phyloP scores from a whole-genome alignment of 139 green algal species.

The Pycnococcus provasolii region DNA sequence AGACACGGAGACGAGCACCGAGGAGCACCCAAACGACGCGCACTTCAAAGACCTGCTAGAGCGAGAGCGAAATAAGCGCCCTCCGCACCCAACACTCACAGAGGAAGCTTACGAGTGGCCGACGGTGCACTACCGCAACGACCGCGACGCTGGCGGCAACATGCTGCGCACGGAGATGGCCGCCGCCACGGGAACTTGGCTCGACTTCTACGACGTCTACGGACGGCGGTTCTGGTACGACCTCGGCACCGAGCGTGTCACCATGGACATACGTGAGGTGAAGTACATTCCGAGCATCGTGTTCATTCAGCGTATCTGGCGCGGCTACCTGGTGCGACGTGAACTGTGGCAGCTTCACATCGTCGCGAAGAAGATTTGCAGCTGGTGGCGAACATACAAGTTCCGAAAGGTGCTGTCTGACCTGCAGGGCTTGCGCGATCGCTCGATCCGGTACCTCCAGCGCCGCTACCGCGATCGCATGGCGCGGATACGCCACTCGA shows the following conservation, averaged over 20 bases:
- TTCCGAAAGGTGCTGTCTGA: no score
- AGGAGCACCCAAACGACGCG: constrained; percentile 14
- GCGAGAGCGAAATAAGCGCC: constrained; percentile 3
- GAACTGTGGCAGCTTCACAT: constrained; percentile 15
- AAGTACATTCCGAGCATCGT: not conserved
- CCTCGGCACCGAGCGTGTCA: constrained; percentile 11
- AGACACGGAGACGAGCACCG: not conserved
- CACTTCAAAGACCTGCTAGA: constrained; percentile 13
- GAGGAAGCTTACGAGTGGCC: constrained; percentile 9
- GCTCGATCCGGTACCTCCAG: no score
- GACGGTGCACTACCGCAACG: constrained; percentile 3
- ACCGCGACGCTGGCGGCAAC: constrained; percentile 4
- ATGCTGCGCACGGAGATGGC: constrained; percentile 3
- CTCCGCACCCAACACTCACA: constrained; percentile 1
- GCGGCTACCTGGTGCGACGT: constrained; percentile 7
- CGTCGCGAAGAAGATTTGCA: constrained; percentile 2
- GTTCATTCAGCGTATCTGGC: constrained; percentile 13
- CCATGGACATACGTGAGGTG: constrained; percentile 9
- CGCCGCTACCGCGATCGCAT: no score
- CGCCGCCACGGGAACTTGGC: constrained; percentile 2
- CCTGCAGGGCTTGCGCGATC: no score
- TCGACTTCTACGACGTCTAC: constrained; percentile 17
- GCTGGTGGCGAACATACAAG: no score
- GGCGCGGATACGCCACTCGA: no score
- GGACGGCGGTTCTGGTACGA: constrained; percentile 17